Base-by-base conservation (phyloP, 202 grass and related monocot species). In the Dendrocalamus latiflorus region DNA sequence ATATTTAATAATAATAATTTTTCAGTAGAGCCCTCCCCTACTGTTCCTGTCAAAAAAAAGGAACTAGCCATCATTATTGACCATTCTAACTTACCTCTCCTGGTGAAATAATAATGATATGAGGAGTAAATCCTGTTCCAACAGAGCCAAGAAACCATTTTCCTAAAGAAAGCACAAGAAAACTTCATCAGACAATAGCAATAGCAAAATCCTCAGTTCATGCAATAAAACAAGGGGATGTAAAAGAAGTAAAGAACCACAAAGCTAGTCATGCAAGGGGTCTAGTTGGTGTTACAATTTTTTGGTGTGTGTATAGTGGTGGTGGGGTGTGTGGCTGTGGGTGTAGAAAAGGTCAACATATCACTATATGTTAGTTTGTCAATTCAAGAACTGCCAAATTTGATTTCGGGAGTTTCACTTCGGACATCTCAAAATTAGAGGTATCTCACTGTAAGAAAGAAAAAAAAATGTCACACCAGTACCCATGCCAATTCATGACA, bases 121-220 rank as follows among this genome's bases (percentile, higher is more conserved):
- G 94, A 71, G 92, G 94, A 65, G 94, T 97, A 80, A 97, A 97
- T 34, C 92, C 92, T 82, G 86, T 94, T 84, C 94, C 94, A 82
- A 93, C 94, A 68, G 92, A 89, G 75, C 86, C 90, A 72, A 93
- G 84, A 78, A 92, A 81, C 92, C 88, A 97, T 79, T 92, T 92
- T 83, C 93, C 93, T 96, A 49, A 80, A 74, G 41, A 80, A 55
- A 51, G 72, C 38, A 70, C 50, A 74, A 75, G 0, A 80, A 56
- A 48, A 67, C 41, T 53, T 54, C 18, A 58, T 83, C 62, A 78
- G 77, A n/a, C n/a, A n/a, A n/a, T n/a, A n/a, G 65, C 49, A 78
- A 77, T 9, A 71, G 11, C 2, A 60, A 66, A 48, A 63, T 55
- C n/a, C n/a, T 14, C 17, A 71, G 7, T 43, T 58, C 36, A 84